phyloP scores from a whole-genome alignment of 805 yeast species.

The Cyberlindnera euphorbiiphila region DNA sequence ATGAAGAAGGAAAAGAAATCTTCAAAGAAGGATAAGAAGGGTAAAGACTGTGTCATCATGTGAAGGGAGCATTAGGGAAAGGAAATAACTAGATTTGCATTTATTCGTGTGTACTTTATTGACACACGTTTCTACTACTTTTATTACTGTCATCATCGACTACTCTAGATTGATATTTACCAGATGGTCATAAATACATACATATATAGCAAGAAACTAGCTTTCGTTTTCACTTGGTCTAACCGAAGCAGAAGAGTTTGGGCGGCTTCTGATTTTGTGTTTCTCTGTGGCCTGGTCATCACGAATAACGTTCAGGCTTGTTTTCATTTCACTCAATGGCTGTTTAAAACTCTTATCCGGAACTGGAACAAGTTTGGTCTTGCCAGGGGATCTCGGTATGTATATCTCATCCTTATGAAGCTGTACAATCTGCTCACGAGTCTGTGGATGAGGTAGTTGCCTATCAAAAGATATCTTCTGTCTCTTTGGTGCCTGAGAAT shows the following conservation, averaged over 20 bases:
- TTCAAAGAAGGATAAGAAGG: slow-evolving; percentile 14
- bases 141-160: too few species aligned
- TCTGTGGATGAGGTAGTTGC: slow-evolving; percentile 12
- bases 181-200: too few species aligned
- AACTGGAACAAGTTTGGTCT: background rate
- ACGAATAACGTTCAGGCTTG: slow-evolving; percentile 3
- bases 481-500: slow-evolving; percentile 19
- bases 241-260: slow-evolving; percentile 2
- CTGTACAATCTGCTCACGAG: slow-evolving; percentile 17
- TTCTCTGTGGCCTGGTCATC: background rate
- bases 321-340: slow-evolving; percentile 8
- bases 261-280: slow-evolving; percentile 1
- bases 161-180: too few species aligned
- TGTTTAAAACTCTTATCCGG: slow-evolving; percentile 5
- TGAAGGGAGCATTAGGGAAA: slow-evolving; percentile 8
- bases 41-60: slow-evolving; percentile 25
- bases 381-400: slow-evolving; percentile 2
- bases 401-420: slow-evolving; percentile 4
- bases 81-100: background rate
- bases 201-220: too few species aligned
- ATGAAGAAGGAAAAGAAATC: slow-evolving; percentile 7
- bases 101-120: too few species aligned
- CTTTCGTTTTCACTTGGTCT: background rate
- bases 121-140: too few species aligned
- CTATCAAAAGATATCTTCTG: slow-evolving; percentile 14